Evolutionary conservation across 2,329 filamentous ascomycete species (phyloP).

Genomic region (Hirsutella rhossiliensis): DNA sequence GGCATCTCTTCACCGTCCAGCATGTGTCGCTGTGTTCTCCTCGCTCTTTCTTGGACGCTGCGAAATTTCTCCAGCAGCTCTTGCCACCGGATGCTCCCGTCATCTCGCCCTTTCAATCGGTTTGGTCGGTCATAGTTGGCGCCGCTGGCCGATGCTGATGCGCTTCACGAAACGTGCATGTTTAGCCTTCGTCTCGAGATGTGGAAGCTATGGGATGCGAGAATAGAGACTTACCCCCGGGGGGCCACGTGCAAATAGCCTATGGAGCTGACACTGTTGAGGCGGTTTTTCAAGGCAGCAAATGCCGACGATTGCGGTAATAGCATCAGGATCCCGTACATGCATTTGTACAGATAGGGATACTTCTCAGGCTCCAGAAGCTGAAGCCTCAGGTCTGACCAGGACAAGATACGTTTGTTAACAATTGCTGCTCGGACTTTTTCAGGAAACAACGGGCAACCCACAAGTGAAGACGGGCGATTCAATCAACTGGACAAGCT

Average conservation of each 20-base stretch:
- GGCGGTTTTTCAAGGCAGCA: slow-evolving; percentile 86
- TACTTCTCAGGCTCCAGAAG: slow-evolving; percentile 91
- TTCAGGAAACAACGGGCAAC: slow-evolving; percentile 13
- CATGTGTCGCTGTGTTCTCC: slow-evolving; percentile 52
- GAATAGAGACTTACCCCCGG: slow-evolving; percentile 48
- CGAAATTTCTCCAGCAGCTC: slow-evolving; percentile 94
- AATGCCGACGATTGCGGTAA: slow-evolving; percentile 97
- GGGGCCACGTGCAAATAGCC: slow-evolving; percentile 81
- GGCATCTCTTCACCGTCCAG: slow-evolving; percentile 37
- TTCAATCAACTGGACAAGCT: slow-evolving; percentile 90
- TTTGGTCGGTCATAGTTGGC: slow-evolving; percentile 61
- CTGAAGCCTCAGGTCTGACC: slow-evolving; percentile 80
- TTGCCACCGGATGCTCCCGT: slow-evolving; percentile 77
- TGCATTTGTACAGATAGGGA: slow-evolving; percentile 91
- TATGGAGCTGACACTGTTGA: slow-evolving; percentile 95
- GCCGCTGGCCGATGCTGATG: slow-evolving; percentile 33
- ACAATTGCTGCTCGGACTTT: background rate
- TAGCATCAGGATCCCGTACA: slow-evolving; percentile 94
- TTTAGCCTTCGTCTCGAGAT: background rate
- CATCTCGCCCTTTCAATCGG: slow-evolving; percentile 70
- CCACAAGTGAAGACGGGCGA: slow-evolving; percentile 95
- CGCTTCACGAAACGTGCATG: slow-evolving; percentile 15
- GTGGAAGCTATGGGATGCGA: background rate
- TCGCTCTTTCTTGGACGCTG: slow-evolving; percentile 74
- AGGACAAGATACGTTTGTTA: background rate